phyloP scores from a whole-genome alignment of 179 eudicot species.

The Amaranthus tricolor region DNA sequence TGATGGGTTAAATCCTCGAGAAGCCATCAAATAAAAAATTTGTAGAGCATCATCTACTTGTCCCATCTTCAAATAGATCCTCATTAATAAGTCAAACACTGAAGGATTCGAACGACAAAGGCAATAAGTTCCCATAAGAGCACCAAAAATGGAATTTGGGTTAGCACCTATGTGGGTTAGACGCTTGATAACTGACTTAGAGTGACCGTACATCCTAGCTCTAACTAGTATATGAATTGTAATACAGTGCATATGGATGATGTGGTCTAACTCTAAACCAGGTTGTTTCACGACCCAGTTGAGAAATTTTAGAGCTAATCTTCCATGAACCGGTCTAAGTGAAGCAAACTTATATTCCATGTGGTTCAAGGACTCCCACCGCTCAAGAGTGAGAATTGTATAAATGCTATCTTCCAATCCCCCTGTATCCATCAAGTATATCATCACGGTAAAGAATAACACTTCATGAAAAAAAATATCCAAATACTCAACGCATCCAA shows the following conservation, averaged over 20 bases:
- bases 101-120: slow-evolving; percentile 82
- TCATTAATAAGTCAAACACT: slow-evolving; percentile 70
- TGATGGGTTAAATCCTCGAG: slow-evolving; percentile 70
- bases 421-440: slow-evolving; percentile 31
- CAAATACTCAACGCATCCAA: background rate
- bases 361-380: slow-evolving; percentile 83
- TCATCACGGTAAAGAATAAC: background rate
- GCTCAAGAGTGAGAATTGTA: slow-evolving; percentile 62
- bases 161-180: slow-evolving; percentile 38
- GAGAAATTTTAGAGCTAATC: slow-evolving; percentile 69
- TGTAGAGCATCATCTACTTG: slow-evolving; percentile 50
- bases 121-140: slow-evolving; percentile 71
- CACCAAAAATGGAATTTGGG: slow-evolving; percentile 47
- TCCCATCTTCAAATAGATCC: slow-evolving; percentile 52
- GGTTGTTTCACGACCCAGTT: slow-evolving; percentile 69
- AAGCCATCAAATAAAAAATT: slow-evolving; percentile 53
- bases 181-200: slow-evolving; percentile 49
- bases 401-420: slow-evolving; percentile 56
- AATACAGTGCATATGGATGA: slow-evolving; percentile 56
- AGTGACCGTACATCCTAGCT: slow-evolving; percentile 72
- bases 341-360: slow-evolving; percentile 67
- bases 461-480: background rate
- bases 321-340: slow-evolving; percentile 82
- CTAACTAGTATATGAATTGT: slow-evolving; percentile 67
- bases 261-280: slow-evolving; percentile 55